Base-by-base conservation (phyloP, 441 rosid species). In the Gossypium laxum region DNA sequence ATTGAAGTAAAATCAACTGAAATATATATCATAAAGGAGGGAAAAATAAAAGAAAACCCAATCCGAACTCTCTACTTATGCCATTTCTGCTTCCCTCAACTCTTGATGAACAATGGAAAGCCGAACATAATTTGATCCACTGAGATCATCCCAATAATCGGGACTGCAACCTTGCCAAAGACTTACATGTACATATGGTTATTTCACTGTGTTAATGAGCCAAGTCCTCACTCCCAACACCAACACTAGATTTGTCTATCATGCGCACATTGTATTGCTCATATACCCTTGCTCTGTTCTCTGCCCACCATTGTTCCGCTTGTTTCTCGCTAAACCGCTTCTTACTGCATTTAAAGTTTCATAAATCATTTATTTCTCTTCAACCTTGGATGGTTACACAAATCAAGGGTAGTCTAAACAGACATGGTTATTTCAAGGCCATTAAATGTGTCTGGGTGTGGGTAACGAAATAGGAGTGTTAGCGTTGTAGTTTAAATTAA, bases 291-390 rank as follows among this genome's bases (percentile, higher is more conserved):
- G 85, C 88, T 70, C 95, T 85, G 83, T 93, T 93, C 80, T 90
- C 95, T 54, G 96, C 87, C 98, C 98, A 93, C 98, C 98, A 90
- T 72, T 85, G 87, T 71, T 91, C 98, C 1, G 98, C 97, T 80
- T 93, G 91, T 74, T 90, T 89, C 86, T 93, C 98, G 57, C 89
- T 90, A 78, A 93, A 90, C 70, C 88, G 83, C 83, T 87, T 91
- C 41, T 92, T 92, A 78, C 96, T 91, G 92, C 85, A 72, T 55
- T 19, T 50, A 77, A 65, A 77, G 60, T 28, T 43, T 69, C n/a
- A 8, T 24, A 62, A 26, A 58, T 60, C 21, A 12, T 26, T 70
- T 47, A 17, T n/a, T 69, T 60, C 52, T 41, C 57, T 5, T 41
- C 45, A 30, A 1, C 10, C 41, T 41, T 18, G 41, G 41, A 65